Percentiles rank a stretch among this genome's conserved stretches.
These are phyloP conservation scores for Clathrospora elynae DNA, from an alignment of 2,329 filamentous ascomycete species.

Conservation along the genomic window DNA sequence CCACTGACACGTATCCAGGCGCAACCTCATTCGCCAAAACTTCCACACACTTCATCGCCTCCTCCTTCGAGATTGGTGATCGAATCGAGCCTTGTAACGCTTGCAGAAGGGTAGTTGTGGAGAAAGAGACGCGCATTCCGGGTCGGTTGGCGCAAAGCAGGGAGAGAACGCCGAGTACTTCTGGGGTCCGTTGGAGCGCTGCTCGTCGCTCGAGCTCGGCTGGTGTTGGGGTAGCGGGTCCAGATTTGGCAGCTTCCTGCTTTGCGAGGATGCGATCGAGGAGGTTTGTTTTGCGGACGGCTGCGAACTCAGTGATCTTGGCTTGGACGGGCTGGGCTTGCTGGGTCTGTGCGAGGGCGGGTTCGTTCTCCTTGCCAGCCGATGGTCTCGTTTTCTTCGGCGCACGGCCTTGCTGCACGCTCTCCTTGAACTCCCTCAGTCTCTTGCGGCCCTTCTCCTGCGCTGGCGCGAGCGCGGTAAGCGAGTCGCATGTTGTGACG, in stretches of 20 bases:
- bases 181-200: slow-evolving; percentile 55
- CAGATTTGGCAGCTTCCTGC: slow-evolving; percentile 48
- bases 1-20: slow-evolving; percentile 50
- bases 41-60: slow-evolving; percentile 51
- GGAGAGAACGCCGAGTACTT: slow-evolving; percentile 52
- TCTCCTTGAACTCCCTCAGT: slow-evolving; percentile 70
- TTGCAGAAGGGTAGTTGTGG: slow-evolving; percentile 50
- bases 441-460: slow-evolving; percentile 70
- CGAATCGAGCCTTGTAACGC: slow-evolving; percentile 54
- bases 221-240: slow-evolving; percentile 48
- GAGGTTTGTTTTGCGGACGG: slow-evolving; percentile 52
- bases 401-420: slow-evolving; percentile 51
- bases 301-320: slow-evolving; percentile 48
- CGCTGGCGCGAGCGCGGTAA: slow-evolving; percentile 61
- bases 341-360: slow-evolving; percentile 10
- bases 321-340: slow-evolving; percentile 30
- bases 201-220: slow-evolving; percentile 53
- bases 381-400: slow-evolving; percentile 39
- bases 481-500: slow-evolving; percentile 59
- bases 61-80: slow-evolving; percentile 53
- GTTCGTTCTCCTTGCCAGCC: slow-evolving; percentile 42
- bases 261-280: slow-evolving; percentile 59
- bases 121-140: slow-evolving; percentile 51
- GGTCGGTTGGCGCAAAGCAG: slow-evolving; percentile 48
- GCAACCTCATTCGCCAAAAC: slow-evolving; percentile 53